These are phyloP conservation scores for Cordyceps sp. DNA, from an alignment of 2,329 filamentous ascomycete species.

Conservation along the genomic window DNA sequence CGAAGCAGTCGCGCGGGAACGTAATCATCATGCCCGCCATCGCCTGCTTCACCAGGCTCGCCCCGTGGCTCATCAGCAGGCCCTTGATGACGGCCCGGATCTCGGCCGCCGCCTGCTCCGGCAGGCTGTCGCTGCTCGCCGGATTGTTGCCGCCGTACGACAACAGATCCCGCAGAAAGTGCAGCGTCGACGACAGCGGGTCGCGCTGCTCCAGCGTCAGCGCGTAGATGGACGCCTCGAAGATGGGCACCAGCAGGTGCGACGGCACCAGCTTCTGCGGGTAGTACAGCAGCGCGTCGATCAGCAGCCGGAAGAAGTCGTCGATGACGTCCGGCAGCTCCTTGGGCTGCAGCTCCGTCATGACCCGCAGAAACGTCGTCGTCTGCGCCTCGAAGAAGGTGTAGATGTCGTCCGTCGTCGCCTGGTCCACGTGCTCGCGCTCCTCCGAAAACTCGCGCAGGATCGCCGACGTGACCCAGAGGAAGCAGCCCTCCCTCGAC, in stretches of 20 bases:
- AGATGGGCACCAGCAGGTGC: conserved; percentile 61
- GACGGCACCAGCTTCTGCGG: conserved; percentile 71
- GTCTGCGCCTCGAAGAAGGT: conserved; percentile 90
- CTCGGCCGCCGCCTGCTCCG: conserved; percentile 45
- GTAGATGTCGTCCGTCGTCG: conserved; percentile 79
- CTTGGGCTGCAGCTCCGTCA: conserved; percentile 62
- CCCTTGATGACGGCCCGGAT: conserved; percentile 58
- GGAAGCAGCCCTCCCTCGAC: conserved; percentile 85
- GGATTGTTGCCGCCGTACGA: conserved; percentile 70
- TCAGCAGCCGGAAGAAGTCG: conserved; percentile 87
- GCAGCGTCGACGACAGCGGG: conserved; percentile 76
- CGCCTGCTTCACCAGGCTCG: conserved; percentile 69
- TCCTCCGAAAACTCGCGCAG: conserved; percentile 90
- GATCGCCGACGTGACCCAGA: conserved; percentile 96
- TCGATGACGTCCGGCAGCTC: conserved; percentile 79
- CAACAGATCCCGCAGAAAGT: conserved; percentile 82
- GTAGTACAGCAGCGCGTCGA: conserved; percentile 87
- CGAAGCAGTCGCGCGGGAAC: conserved; percentile 89
- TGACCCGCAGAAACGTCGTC: conserved; percentile 71
- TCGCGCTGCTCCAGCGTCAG: conserved; percentile 82
- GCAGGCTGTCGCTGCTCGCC: conserved; percentile 41
- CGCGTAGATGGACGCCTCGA: conserved; percentile 74
- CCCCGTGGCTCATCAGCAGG: conserved; percentile 54
- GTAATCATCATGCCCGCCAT: conserved; percentile 99
- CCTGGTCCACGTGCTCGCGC: conserved; percentile 63